A percentile compares a stretch with the other conserved stretches of the same genome.
Conservation (phyloP, 208 protist species). For the Leishmania tarentolae region DNA sequence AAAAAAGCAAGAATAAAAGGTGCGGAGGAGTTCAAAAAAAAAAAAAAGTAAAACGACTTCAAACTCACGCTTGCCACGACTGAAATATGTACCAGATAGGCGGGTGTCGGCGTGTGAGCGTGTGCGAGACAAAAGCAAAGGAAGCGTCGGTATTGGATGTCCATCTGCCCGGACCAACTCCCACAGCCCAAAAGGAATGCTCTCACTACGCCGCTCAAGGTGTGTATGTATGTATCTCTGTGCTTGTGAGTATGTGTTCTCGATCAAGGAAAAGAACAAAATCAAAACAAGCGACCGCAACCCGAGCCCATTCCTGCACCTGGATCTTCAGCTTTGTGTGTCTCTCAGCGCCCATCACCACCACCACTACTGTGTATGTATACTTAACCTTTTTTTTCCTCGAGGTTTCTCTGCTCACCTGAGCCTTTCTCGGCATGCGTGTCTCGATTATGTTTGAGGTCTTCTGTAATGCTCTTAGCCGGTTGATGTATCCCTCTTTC, state of each 20-base stretch:
- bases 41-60: background rate
- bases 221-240: background rate
- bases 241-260: background rate
- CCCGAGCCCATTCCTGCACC: background rate
- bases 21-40: background rate
- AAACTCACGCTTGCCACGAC: background rate
- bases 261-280: background rate
- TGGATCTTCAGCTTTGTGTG: background rate
- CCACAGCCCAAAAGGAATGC: background rate
- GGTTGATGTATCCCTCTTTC: background rate
- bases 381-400: background rate
- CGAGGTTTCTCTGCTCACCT: background rate
- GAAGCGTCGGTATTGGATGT: background rate
- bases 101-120: background rate
- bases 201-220: background rate
- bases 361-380: background rate
- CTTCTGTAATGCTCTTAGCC: background rate
- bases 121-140: background rate
- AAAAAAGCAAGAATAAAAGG: background rate
- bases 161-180: background rate
- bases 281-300: background rate
- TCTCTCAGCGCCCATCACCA: background rate
- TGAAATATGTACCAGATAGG: background rate
- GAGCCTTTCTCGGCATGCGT: background rate
- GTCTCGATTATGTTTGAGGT: background rate